Base-by-base conservation (phyloP, 306 rosid species). In the Cucurbita ficifolia region DNA sequence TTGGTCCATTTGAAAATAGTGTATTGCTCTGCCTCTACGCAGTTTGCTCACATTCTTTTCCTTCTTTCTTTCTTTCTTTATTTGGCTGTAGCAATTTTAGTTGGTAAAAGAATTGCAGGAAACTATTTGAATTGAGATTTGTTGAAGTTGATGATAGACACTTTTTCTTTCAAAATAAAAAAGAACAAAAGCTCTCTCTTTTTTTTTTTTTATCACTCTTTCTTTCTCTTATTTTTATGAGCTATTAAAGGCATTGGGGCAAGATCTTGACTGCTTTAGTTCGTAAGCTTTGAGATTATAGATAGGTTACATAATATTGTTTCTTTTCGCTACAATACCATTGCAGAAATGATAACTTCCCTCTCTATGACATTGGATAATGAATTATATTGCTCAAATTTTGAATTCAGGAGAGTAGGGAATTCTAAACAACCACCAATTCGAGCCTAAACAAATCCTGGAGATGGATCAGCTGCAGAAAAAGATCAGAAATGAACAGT, bases 151-250 rank as follows among this genome's bases (percentile, higher is more conserved):
- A 82, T 76, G 86, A 85, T 78, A 78, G 77, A 81, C 78, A 54
- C 81, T 40, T 54, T 42, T 48, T 13, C 13, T 48, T 13, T 5
- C 60, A 33, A 42, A 18, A 40, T 1, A 42, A 64, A 64, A 56
- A 22, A 29, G 36, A 58, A 13, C 43, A 86, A 91, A 91, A 89
- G 92, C 85, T 81, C 87, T 88, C 89, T 29, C 2, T 29, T 29
- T 29, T 29, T 29, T 29, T 24, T 24, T 24, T 95, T 88, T 77
- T 56, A 84, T 73, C 86, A 71, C 83, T 82, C 95, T 88, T 90
- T 93, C 92, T 94, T 90, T 93, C 92, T 94, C 99, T 87, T 89
- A 87, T 90, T 91, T 94, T 91, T 80, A 94, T 91, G 91, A 81
- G 82, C 68, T 6, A 81, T 76, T 79, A 83, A 85, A 88, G 87